These are phyloP conservation scores for Infundibulicybe gibba DNA, from an alignment of 768 basidiomycete genomes.

Conservation along the genomic window DNA sequence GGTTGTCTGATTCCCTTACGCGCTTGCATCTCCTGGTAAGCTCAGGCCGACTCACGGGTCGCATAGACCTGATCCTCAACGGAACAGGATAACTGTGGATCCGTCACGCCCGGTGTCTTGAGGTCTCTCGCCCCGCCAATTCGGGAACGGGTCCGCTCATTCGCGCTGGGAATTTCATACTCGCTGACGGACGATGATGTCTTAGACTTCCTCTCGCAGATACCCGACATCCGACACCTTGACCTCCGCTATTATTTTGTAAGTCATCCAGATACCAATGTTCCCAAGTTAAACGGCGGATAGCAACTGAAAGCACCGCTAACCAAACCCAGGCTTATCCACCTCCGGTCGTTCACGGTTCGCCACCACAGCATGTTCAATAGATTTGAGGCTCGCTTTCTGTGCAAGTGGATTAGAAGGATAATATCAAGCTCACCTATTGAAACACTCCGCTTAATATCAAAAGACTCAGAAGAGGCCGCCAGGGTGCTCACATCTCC, in stretches of 20 bases:
- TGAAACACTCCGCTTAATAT: constrained; percentile 21
- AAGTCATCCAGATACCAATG: constrained; percentile 10
- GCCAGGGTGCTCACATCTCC: constrained; percentile 8
- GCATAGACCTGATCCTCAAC: neutral
- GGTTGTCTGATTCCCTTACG: constrained; percentile 26
- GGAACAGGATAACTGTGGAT: constrained; percentile 56
- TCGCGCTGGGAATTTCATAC: constrained; percentile 56
- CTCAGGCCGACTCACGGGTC: neutral
- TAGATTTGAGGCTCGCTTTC: constrained; percentile 14
- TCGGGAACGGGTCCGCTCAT: constrained; percentile 22
- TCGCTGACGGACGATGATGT: constrained; percentile 53
- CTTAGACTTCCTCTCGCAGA: constrained; percentile 39
- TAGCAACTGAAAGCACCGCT: constrained; percentile 41
- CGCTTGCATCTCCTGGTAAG: constrained; percentile 42
- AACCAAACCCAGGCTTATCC: constrained; percentile 12
- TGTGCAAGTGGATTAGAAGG: constrained; percentile 33
- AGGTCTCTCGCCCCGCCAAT: constrained; percentile 38
- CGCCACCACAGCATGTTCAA: constrained; percentile 14
- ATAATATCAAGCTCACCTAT: constrained; percentile 26
- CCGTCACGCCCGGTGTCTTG: constrained; percentile 59
- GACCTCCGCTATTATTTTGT: constrained; percentile 52
- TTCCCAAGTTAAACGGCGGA: neutral
- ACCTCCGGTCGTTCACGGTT: constrained; percentile 28
- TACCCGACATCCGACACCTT: constrained; percentile 34
- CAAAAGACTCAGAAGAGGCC: constrained; percentile 14